Conservation (phyloP, 1,284 basidiomycete species). For the Heterobasidion parviporum region DNA sequence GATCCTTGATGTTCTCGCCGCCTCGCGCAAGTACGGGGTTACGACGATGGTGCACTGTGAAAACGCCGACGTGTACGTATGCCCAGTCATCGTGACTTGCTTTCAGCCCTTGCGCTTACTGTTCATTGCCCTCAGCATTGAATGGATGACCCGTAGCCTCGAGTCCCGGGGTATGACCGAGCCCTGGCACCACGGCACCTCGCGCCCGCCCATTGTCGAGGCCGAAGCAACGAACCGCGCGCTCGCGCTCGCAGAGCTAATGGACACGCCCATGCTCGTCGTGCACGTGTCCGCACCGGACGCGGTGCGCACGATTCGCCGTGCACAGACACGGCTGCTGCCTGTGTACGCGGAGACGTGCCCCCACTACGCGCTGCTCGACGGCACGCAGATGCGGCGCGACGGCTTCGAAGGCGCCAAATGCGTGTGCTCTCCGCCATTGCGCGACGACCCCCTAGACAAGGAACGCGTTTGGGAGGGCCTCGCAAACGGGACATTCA, state of each 20-base stretch:
- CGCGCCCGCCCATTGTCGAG: not conserved
- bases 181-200: not conserved
- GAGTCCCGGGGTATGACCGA: not conserved
- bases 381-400: not conserved
- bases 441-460: not conserved
- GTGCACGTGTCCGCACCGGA: not conserved
- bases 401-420: not conserved
- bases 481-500: not conserved
- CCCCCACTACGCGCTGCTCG: not conserved
- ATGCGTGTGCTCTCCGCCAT: not conserved
- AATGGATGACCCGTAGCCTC: not conserved
- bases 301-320: not conserved
- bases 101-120: not conserved
- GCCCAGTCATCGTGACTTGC: not conserved
- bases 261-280: not conserved
- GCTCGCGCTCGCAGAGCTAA: not conserved
- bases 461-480: not conserved
- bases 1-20: not conserved
- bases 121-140: not conserved
- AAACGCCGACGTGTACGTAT: not conserved
- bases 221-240: not conserved
- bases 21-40: not conserved
- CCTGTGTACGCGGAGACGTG: not conserved
- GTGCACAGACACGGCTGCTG: not conserved
- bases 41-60: not conserved